Base-by-base conservation (phyloP, 257 asterid genomes). In the Salvia splendens region DNA sequence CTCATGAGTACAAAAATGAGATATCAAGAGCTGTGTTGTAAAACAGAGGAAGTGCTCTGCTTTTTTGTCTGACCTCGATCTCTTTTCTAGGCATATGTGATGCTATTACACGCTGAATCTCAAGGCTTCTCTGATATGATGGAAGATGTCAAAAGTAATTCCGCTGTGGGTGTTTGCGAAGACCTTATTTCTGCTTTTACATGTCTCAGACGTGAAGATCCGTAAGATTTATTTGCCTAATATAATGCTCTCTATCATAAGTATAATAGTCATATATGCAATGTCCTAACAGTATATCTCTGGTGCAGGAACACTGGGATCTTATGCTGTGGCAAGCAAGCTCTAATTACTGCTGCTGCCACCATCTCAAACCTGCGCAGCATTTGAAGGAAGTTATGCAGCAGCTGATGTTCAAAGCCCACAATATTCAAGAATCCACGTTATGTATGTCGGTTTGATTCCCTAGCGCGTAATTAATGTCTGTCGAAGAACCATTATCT, bases 281-380 rank as follows among this genome's bases (percentile, higher is more conserved):
- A 15, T n/a, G 57, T 47, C 11, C 14, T 71, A 28, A 70, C 61
- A 10, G 9, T 12, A 24, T 45, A 42, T 49, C 45, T 40, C 65
- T n/a, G 75, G 20, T 77, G 81, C 88, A 92, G 97, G 95, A 14
- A 45, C 30, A 62, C 74, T 5, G 86, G 74, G 67, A 73, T 85
- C 50, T 53, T 62, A 24, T 10, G 68, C 62, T 45, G 70, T 5
- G 79, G 86, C 76, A 89, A 78, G 82, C 88, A 89, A 74, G 92
- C 95, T 14, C 76, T 89, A 67, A 72, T 87, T 67, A 78, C 88
- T n/a, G 97, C 97, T 51, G 87, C 85, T 48, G 77, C 86, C 41
- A 80, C 89, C 68, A 79, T 87, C 73, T 78, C 89, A 48, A 38
- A 41, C 33, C 17, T 50, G 45, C 28, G 75, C 56, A 41, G 75